These are phyloP conservation scores for Microstegium vimineum DNA, from an alignment of 176 grass and related monocot species.

Conservation along the genomic window DNA sequence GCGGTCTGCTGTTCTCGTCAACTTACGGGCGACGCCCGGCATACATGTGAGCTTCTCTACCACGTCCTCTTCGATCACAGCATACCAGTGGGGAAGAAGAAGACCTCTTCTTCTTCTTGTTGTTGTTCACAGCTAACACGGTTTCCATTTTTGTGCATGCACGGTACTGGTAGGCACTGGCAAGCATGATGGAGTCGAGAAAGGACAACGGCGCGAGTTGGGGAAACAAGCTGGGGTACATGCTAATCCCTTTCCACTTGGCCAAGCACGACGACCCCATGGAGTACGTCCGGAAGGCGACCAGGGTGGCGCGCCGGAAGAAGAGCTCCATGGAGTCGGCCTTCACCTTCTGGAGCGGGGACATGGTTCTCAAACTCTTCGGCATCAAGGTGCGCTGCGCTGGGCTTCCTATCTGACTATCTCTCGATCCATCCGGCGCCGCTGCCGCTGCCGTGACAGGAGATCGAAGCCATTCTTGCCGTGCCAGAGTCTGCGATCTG, in stretches of 20 bases:
- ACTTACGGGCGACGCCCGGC: slow-evolving; percentile 59
- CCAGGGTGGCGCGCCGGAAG: slow-evolving; percentile 50
- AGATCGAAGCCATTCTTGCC: background rate
- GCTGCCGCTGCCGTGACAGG: background rate
- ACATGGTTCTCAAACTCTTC: slow-evolving; percentile 50
- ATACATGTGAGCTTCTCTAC: slow-evolving; percentile 52
- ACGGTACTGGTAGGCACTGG: slow-evolving; percentile 34
- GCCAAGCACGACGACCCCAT: slow-evolving; percentile 47
- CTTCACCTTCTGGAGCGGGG: slow-evolving; percentile 59
- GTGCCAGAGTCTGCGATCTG: background rate
- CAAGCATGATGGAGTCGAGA: slow-evolving; percentile 62
- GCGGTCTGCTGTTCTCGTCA: slow-evolving; percentile 71
- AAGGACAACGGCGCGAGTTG: slow-evolving; percentile 43
- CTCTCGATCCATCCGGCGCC: background rate
- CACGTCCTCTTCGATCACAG: background rate
- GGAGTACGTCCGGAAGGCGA: slow-evolving; percentile 54
- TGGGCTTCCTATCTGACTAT: background rate
- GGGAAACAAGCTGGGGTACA: slow-evolving; percentile 76
- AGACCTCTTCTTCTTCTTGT: too few relatives aligned
- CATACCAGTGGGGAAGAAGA: background rate
- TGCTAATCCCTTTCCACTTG: slow-evolving; percentile 54
- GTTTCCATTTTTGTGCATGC: background rate
- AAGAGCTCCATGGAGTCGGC: slow-evolving; percentile 76
- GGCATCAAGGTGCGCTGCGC: slow-evolving; percentile 53
- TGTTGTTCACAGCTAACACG: background rate